These are phyloP conservation scores for Marasmius sp. DNA, from an alignment of 1,284 basidiomycete species.

Conservation along the genomic window DNA sequence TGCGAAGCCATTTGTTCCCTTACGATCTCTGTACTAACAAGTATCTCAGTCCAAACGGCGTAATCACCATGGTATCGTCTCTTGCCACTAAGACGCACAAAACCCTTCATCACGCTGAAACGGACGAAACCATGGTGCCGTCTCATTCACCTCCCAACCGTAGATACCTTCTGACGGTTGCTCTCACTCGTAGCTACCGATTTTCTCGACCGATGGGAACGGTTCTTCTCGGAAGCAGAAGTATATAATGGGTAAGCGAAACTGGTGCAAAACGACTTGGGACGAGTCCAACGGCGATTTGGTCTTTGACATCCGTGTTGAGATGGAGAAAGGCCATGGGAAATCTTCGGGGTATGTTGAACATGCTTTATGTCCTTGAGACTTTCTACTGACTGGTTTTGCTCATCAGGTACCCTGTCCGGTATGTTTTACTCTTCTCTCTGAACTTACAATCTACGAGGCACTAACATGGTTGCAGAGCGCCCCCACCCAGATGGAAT, in stretches of 20 bases:
- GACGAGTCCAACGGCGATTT: constrained; percentile 64
- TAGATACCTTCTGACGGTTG: neutral
- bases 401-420: neutral
- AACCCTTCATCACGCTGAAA: constrained; percentile 71
- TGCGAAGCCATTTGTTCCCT: constrained; percentile 23
- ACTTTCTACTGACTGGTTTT: neutral
- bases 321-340: constrained; percentile 79
- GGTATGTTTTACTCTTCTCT: neutral
- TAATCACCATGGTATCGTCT: constrained; percentile 79
- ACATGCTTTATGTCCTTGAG: neutral
- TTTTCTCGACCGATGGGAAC: constrained; percentile 80
- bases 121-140: constrained; percentile 84
- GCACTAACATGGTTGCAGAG: neutral
- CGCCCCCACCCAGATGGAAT: neutral
- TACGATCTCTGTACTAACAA: neutral
- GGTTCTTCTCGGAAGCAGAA: constrained; percentile 71
- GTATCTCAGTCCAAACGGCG: constrained; percentile 58
- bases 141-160: neutral
- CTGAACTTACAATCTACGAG: neutral
- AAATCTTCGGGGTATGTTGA: constrained; percentile 66
- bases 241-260: constrained; percentile 84
- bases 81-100: constrained; percentile 84
- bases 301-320: constrained; percentile 86
- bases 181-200: constrained; percentile 54
- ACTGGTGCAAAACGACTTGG: constrained; percentile 84